Evolutionary conservation across 2,329 filamentous ascomycete species (phyloP).

Genomic region (Alternaria arbusti): DNA sequence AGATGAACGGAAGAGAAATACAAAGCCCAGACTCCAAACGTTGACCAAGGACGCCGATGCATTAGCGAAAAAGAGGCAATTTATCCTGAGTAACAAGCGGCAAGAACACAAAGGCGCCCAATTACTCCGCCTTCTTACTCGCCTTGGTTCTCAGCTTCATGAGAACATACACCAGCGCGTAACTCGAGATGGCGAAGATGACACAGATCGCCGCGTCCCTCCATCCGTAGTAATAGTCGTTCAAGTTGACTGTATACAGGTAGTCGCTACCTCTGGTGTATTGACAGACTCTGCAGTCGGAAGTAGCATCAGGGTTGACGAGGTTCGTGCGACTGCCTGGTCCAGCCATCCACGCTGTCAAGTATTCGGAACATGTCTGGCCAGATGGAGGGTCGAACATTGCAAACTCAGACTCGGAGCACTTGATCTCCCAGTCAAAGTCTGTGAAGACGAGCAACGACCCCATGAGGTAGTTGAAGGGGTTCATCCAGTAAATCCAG

Average conservation of each 20-base stretch:
- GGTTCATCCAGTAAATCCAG: conserved; percentile 51
- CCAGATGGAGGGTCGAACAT: conserved; percentile 57
- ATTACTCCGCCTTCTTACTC: conserved; percentile 48
- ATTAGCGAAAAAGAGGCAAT: neutral
- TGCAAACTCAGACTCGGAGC: conserved; percentile 46
- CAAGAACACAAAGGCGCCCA: neutral
- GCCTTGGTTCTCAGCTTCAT: conserved; percentile 54
- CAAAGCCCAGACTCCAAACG: neutral
- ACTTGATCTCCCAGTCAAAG: conserved; percentile 52
- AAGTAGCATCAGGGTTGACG: conserved; percentile 64
- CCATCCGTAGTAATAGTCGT: conserved; percentile 70
- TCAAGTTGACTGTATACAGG: conserved; percentile 64
- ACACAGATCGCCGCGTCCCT: conserved; percentile 67
- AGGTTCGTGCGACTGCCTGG: conserved; percentile 55
- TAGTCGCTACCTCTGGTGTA: conserved; percentile 67
- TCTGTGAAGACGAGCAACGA: conserved; percentile 49
- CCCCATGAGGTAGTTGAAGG: conserved; percentile 54
- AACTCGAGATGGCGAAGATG: conserved; percentile 63
- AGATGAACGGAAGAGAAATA: neutral
- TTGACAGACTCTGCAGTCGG: conserved; percentile 66
- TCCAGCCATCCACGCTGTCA: conserved; percentile 11
- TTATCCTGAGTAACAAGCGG: neutral
- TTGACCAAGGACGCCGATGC: neutral
- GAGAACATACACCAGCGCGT: conserved; percentile 55
- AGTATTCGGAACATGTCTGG: conserved; percentile 65